Evolutionary conservation across 495 filamentous ascomycete species (phyloP).

Genomic region (Neurospora sp.): DNA sequence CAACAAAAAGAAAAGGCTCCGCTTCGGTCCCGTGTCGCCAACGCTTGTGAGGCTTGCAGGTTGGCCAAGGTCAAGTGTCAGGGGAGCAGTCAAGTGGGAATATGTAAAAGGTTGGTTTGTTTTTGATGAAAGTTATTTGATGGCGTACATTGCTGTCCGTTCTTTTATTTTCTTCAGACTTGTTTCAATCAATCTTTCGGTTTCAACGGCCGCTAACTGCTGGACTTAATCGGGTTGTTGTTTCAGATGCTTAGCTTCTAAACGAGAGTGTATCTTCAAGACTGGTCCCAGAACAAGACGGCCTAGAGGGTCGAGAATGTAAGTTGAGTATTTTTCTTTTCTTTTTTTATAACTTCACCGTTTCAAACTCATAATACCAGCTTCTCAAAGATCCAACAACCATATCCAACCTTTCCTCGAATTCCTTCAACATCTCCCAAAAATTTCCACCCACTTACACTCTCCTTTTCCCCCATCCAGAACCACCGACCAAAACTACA

Average conservation of each 20-base stretch:
- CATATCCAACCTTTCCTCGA: background rate
- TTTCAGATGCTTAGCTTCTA: conserved; percentile 35
- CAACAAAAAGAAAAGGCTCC: background rate
- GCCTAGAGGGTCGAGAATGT: conserved; percentile 26
- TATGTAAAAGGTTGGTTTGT: conserved; percentile 34
- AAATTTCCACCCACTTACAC: background rate
- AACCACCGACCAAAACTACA: background rate
- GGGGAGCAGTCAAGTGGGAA: conserved; percentile 27
- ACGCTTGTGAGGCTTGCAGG: conserved; percentile 39
- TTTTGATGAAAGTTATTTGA: background rate
- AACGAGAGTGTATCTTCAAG: conserved; percentile 39
- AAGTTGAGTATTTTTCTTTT: conserved; percentile 4
- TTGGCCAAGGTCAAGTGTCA: conserved; percentile 37
- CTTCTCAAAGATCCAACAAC: background rate
- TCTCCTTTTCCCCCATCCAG: background rate
- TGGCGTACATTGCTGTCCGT: background rate
- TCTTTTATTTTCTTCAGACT: background rate
- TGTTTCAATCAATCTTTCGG: background rate
- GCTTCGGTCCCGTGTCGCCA: conserved; percentile 22
- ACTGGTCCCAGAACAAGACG: conserved; percentile 34
- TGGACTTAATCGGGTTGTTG: background rate
- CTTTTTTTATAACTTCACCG: too few relatives aligned
- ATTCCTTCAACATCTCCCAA: background rate
- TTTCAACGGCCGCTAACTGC: background rate
- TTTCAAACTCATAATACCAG: background rate